Conservation (phyloP, 2,329 filamentous ascomycete genomes). For the Botrytis pseudocinerea region DNA sequence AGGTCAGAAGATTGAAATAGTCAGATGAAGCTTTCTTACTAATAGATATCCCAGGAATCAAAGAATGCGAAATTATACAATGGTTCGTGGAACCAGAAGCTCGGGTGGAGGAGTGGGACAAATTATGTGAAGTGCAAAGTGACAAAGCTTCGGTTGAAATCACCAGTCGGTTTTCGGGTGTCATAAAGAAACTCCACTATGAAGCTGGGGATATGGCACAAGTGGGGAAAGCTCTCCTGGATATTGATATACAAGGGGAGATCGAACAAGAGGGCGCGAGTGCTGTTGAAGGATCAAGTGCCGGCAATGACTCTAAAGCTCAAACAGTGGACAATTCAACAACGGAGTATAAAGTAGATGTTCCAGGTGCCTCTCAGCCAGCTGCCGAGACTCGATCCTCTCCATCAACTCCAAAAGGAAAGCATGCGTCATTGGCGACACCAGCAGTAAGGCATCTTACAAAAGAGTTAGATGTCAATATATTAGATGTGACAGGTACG, state of each 20-base stretch:
- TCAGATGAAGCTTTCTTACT: slow-evolving; percentile 7
- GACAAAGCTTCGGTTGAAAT: slow-evolving; percentile 93
- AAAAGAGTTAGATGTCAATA: slow-evolving; percentile 76
- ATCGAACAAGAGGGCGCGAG: slow-evolving; percentile 62
- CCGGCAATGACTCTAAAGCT: slow-evolving; percentile 29
- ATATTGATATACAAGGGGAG: slow-evolving; percentile 87
- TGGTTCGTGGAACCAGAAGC: slow-evolving; percentile 98
- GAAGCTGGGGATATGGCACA: slow-evolving; percentile 95
- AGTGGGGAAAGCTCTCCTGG: slow-evolving; percentile 90
- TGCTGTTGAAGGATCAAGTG: slow-evolving; percentile 41
- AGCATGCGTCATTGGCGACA: slow-evolving; percentile 76
- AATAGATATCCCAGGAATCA: slow-evolving; percentile 67
- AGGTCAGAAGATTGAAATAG: slow-evolving; percentile 50
- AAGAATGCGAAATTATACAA: slow-evolving; percentile 98
- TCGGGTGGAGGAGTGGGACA: slow-evolving; percentile 95
- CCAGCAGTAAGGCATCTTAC: slow-evolving; percentile 88
- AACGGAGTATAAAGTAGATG: slow-evolving; percentile 13
- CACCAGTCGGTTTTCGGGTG: slow-evolving; percentile 90
- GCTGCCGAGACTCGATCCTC: neutral
- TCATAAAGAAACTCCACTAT: slow-evolving; percentile 95
- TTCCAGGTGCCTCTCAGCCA: slow-evolving; percentile 3
- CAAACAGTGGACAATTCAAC: slow-evolving; percentile 7
- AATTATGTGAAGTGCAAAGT: slow-evolving; percentile 95
- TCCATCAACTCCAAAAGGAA: slow-evolving; percentile 46
- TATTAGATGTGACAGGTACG: slow-evolving; percentile 76